Base-by-base conservation (phyloP, 306 rosid species). In the Fragaria vesca region DNA sequence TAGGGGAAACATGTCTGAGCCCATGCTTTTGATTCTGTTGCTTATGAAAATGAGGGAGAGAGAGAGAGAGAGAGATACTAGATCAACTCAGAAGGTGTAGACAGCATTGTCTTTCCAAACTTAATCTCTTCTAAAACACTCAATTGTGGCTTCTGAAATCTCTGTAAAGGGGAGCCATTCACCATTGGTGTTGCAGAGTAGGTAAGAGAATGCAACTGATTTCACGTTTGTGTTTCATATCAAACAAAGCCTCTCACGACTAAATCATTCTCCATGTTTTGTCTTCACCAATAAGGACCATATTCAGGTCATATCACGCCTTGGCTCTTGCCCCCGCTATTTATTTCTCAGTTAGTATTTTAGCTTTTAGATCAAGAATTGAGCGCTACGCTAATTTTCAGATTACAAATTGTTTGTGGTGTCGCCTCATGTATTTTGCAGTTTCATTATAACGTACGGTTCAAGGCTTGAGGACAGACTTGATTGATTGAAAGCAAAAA, bases 21-120 rank as follows among this genome's bases (percentile, higher is more conserved):
- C 87, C 82, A 77, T 85, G 93, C 88, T 89, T 86, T 50, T 88
- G 82, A 84, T 73, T 86, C 89, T 83, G 89, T 81, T 88, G 87
- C 77, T 81, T 79, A 76, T 80, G 80, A 60, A 80, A 72, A 48
- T 16, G 69, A 57, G 46, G 12, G 52, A 38, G 83, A 42, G 72
- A 82, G 43, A 40, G 58, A 60, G 69, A 9, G 52, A 38, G 83
- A 40, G 72, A 40, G 72, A 40, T 5, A 24, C 18, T 26, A 26
- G 66, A 57, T 36, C 60, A 48, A 28, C 65, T 54, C 60, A 47
- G 50, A 78, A 79, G 52, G 63, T 4, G 58, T 68, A 79, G 73
- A 66, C 80, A 79, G 34, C 69, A 50, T 50, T 69, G 52, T 76
- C 71, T 52, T 60, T 43, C 63, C 65, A 1, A 47, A 10, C 54